Conservation (phyloP, 768 basidiomycete genomes). For the Calocybe gangraenosa region DNA sequence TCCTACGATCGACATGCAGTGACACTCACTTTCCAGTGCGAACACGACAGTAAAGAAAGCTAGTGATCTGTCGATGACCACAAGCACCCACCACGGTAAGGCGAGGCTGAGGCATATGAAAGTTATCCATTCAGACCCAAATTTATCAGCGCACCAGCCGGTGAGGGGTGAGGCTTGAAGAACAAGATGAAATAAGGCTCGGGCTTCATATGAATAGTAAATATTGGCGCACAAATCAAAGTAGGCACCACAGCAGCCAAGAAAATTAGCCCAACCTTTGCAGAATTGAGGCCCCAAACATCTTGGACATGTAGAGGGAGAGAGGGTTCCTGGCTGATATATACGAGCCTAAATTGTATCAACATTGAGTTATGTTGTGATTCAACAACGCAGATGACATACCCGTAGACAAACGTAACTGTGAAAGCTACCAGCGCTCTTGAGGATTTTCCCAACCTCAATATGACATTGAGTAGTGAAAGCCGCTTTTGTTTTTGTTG, state of each 20-base stretch:
- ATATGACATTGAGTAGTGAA: conserved; percentile 38
- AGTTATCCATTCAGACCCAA: conserved; percentile 54
- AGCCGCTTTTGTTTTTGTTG: conserved; percentile 16
- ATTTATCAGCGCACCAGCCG: conserved; percentile 55
- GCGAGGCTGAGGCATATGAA: conserved; percentile 42
- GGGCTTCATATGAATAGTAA: neutral
- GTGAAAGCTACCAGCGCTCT: conserved; percentile 44
- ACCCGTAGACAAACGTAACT: conserved; percentile 54
- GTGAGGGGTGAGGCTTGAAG: conserved; percentile 49
- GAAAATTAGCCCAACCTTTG: conserved; percentile 62
- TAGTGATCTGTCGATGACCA: conserved; percentile 43
- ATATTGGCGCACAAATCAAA: conserved; percentile 47
- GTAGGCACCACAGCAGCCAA: conserved; percentile 62
- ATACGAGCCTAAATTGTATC: conserved; percentile 34
- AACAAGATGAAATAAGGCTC: conserved; percentile 6
- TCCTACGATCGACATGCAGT: neutral
- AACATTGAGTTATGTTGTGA: neutral
- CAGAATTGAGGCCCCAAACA: conserved; percentile 43
- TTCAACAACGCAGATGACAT: conserved; percentile 13
- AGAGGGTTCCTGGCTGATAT: conserved; percentile 50
- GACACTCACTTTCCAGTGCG: conserved; percentile 50
- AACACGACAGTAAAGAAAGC: conserved; percentile 44
- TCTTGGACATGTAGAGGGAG: conserved; percentile 51
- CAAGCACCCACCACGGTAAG: conserved; percentile 60
- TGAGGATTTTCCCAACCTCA: conserved; percentile 37